phyloP scores from a whole-genome alignment of 225 moss, liverwort and hornwort genomes.

The Polytrichum commune region DNA sequence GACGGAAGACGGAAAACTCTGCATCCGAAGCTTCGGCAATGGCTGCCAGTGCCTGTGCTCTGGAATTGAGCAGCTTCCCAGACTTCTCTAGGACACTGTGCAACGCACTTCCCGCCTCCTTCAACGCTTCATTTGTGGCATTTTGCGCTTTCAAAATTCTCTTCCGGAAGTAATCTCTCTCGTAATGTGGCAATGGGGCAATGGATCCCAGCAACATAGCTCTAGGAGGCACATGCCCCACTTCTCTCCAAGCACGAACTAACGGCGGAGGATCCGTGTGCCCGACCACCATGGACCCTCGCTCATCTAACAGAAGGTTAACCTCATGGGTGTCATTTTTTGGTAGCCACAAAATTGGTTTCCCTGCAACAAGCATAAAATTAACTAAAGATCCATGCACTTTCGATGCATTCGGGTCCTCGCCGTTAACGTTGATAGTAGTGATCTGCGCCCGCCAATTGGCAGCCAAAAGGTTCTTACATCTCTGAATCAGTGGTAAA shows the following conservation, averaged over 20 bases:
- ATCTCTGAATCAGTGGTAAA: constrained; percentile 73
- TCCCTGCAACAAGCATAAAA: constrained; percentile 58
- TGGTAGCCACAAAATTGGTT: constrained; percentile 67
- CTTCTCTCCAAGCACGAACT: constrained; percentile 56
- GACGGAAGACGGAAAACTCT: constrained; percentile 50
- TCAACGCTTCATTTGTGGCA: constrained; percentile 53
- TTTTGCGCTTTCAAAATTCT: constrained; percentile 53
- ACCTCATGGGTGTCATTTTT: constrained; percentile 61
- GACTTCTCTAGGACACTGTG: constrained; percentile 60
- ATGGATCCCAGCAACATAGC: constrained; percentile 61
- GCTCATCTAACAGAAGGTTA: constrained; percentile 78
- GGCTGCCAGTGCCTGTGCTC: constrained; percentile 48
- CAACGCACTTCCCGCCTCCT: constrained; percentile 62
- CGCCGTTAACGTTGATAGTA: constrained; percentile 43
- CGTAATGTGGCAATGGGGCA: constrained; percentile 47
- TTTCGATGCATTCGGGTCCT: constrained; percentile 43
- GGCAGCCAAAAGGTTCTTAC: constrained; percentile 75
- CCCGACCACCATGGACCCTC: constrained; percentile 78
- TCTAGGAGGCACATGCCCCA: constrained; percentile 69
- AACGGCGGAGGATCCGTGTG: constrained; percentile 85
- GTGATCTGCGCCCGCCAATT: constrained; percentile 87
- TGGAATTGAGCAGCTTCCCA: constrained; percentile 42
- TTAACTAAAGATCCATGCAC: constrained; percentile 67
- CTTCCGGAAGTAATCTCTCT: constrained; percentile 64
- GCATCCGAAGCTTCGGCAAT: constrained; percentile 43